These are phyloP conservation scores for Suhomyces yuchorum DNA, from an alignment of 1,139 yeast species.

Conservation along the genomic window DNA sequence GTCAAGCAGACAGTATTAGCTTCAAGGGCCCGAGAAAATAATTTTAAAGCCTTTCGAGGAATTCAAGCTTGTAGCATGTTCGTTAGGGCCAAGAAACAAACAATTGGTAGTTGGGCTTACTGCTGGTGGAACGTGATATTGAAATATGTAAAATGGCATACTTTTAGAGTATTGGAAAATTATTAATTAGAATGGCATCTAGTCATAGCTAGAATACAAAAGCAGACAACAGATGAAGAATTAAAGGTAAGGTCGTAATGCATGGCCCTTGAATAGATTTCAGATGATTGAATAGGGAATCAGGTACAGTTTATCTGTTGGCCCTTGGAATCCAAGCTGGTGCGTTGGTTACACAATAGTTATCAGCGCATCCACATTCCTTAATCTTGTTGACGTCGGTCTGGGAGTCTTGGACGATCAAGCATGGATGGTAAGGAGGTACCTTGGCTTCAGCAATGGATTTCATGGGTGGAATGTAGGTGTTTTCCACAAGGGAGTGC, in stretches of 20 bases:
- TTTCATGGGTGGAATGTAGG: slow-evolving; percentile 38
- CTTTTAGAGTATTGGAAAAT: neutral
- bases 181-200: neutral
- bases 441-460: slow-evolving; percentile 20
- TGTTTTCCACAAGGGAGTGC: slow-evolving; percentile 28
- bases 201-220: too few relatives aligned
- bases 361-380: slow-evolving; percentile 48
- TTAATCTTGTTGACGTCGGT: slow-evolving; percentile 42
- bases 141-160: too few relatives aligned
- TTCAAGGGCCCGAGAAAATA: too few relatives aligned
- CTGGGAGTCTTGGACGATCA: slow-evolving; percentile 48
- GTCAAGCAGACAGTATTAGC: too few relatives aligned
- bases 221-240: neutral
- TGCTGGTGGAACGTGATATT: too few relatives aligned
- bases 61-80: too few relatives aligned
- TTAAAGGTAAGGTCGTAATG: neutral
- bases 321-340: slow-evolving; percentile 46
- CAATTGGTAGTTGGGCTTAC: too few relatives aligned
- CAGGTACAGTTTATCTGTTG: neutral
- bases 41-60: too few relatives aligned
- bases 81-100: too few relatives aligned
- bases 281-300: too few relatives aligned
- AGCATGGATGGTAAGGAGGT: slow-evolving; percentile 47
- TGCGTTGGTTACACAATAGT: slow-evolving; percentile 46
- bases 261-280: too few relatives aligned